Percentiles rank a stretch among this genome's conserved stretches.
Evolutionary conservation across 2,329 filamentous ascomycete genomes (phyloP).

Genomic region (Stemphylium beticola): DNA sequence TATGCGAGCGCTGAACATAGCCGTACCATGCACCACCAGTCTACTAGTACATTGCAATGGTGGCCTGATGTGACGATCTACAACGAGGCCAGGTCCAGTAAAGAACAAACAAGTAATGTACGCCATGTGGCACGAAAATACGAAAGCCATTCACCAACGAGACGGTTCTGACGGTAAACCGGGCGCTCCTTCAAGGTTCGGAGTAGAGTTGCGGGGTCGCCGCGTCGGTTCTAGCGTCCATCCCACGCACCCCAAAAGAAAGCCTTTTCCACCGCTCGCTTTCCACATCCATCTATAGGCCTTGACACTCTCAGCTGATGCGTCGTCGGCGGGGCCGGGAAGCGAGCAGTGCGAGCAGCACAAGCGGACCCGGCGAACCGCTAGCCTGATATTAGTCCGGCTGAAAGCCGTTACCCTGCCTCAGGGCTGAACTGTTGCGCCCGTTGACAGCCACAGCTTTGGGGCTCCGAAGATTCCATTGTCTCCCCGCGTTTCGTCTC

Average conservation of each 20-base stretch:
- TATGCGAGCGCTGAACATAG: not conserved
- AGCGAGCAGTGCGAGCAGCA: slow-evolving; percentile 20
- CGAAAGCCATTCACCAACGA: not conserved
- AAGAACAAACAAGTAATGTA: not conserved
- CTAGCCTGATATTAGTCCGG: slow-evolving; percentile 22
- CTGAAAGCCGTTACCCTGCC: slow-evolving; percentile 17
- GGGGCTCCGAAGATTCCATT: slow-evolving; percentile 1
- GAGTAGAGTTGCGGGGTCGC: slow-evolving; percentile 3
- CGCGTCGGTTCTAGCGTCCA: slow-evolving; percentile 1
- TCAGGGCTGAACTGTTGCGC: slow-evolving; percentile 17
- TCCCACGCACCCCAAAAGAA: not conserved
- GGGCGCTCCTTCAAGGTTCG: not conserved
- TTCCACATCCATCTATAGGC: slow-evolving; percentile 1
- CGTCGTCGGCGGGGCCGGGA: slow-evolving; percentile 7
- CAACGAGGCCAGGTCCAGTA: too few species aligned
- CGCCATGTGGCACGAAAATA: not conserved
- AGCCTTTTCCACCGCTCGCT: slow-evolving; percentile 9
- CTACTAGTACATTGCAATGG: too few species aligned
- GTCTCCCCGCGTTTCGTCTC: not conserved
- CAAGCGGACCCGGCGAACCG: slow-evolving; percentile 18
- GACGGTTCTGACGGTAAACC: not conserved
- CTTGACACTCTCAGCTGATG: slow-evolving; percentile 16
- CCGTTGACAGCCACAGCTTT: slow-evolving; percentile 1
- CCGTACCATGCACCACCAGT: too few species aligned
- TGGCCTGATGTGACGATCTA: not conserved